A percentile compares a stretch with the other conserved stretches of the same genome.
phyloP scores from a whole-genome alignment of 2,329 filamentous ascomycete genomes.

The Nemania sp. region DNA sequence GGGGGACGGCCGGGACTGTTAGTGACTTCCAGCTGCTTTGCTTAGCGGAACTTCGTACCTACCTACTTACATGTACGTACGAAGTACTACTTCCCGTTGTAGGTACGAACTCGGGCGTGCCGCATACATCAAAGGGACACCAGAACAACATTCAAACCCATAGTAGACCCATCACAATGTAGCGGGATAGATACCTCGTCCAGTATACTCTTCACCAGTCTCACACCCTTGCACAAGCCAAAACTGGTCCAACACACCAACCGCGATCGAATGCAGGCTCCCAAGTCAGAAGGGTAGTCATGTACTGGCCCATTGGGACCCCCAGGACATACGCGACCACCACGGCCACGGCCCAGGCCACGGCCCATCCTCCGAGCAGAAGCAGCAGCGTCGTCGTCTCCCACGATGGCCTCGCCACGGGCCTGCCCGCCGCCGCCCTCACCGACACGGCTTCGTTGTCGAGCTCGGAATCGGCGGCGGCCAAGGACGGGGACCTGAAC shows the following conservation, averaged over 20 bases:
- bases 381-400: constrained; percentile 57
- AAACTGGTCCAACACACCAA: constrained; percentile 2
- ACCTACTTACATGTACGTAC: too few species aligned
- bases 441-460: constrained; percentile 42
- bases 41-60: too few species aligned
- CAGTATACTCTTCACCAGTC: neutral
- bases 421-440: constrained; percentile 50
- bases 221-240: neutral
- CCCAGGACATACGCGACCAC: constrained; percentile 81
- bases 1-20: too few species aligned
- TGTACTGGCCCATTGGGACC: constrained; percentile 92
- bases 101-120: too few species aligned
- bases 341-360: constrained; percentile 55
- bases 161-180: too few species aligned
- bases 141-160: too few species aligned
- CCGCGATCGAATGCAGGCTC: constrained; percentile 41
- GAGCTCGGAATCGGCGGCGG: constrained; percentile 31
- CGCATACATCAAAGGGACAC: too few species aligned
- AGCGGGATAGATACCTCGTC: too few species aligned
- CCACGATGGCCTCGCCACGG: constrained; percentile 64
- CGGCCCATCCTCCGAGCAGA: constrained; percentile 54
- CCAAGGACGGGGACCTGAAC: constrained; percentile 32
- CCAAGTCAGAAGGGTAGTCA: constrained; percentile 48
- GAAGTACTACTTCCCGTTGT: too few species aligned
- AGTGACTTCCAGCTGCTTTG: too few species aligned